A percentile compares a stretch with the other conserved stretches of the same genome.
These are phyloP conservation scores for Lachnellula arida DNA, from an alignment of 2,329 filamentous ascomycete species.

Conservation along the genomic window DNA sequence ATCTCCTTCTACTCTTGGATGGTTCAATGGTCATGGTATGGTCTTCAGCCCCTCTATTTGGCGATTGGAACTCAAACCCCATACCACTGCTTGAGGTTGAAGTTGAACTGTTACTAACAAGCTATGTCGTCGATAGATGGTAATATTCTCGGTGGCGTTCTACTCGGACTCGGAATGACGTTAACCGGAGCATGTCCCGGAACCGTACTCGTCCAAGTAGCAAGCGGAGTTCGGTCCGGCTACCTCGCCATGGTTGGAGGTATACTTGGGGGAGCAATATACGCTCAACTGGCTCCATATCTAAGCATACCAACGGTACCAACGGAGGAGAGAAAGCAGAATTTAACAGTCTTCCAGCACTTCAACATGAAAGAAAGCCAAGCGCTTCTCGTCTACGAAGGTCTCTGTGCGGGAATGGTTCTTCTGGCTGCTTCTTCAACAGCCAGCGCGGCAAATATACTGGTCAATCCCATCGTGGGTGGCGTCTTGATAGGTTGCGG, in stretches of 20 bases:
- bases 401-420: conserved; percentile 16
- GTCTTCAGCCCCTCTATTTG: conserved; percentile 41
- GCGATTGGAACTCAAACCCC: conserved; percentile 27
- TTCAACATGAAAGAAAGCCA: conserved; percentile 4
- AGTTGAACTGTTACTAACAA: neutral
- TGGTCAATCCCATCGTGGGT: conserved; percentile 36
- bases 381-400: conserved; percentile 16
- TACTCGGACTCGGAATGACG: conserved; percentile 61
- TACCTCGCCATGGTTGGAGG: conserved; percentile 50
- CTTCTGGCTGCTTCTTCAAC: conserved; percentile 1
- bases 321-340: neutral
- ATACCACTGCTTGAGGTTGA: neutral
- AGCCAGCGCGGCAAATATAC: conserved; percentile 1
- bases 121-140: conserved; percentile 40
- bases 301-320: neutral
- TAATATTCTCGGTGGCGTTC: conserved; percentile 57
- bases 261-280: conserved; percentile 48
- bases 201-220: conserved; percentile 58
- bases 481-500: conserved; percentile 55
- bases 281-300: conserved; percentile 28
- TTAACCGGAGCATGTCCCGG: conserved; percentile 61
- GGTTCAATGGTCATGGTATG: neutral
- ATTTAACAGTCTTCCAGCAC: conserved; percentile 19
- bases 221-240: conserved; percentile 47
- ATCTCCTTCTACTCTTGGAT: neutral